These are phyloP conservation scores for Vigna reflexopilosa DNA, from an alignment of 306 rosid species.

Conservation along the genomic window DNA sequence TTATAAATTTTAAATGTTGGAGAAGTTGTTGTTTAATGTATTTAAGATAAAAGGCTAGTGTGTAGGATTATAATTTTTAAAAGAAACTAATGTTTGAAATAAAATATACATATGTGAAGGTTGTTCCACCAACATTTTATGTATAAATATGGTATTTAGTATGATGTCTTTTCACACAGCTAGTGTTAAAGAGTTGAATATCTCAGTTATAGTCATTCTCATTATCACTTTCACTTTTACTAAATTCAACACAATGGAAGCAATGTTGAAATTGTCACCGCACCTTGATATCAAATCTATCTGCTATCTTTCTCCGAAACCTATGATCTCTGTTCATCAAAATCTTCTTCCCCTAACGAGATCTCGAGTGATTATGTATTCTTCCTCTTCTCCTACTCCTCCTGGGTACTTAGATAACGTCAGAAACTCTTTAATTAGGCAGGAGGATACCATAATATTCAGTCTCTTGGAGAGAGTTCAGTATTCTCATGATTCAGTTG, in stretches of 20 bases:
- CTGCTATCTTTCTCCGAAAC: background rate
- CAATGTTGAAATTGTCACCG: background rate
- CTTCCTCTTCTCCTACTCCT: background rate
- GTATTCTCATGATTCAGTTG: constrained; percentile 54
- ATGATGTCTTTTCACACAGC: background rate
- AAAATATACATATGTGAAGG: background rate
- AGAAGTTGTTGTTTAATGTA: no score
- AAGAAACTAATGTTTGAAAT: no score
- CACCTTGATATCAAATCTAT: background rate
- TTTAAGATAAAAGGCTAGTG: no score
- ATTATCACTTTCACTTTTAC: background rate
- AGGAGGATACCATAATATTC: constrained; percentile 75
- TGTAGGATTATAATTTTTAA: no score
- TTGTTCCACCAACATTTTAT: background rate
- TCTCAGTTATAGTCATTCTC: background rate
- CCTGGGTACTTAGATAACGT: no score
- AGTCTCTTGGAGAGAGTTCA: constrained; percentile 75
- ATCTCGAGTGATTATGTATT: background rate
- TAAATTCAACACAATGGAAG: background rate
- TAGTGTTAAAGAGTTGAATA: background rate
- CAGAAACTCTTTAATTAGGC: constrained; percentile 53
- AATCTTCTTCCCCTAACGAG: background rate
- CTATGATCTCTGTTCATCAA: background rate
- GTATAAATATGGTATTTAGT: no score
- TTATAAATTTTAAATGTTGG: no score